Evolutionary conservation across 805 yeast species (phyloP), one percentile per base, ranked within the genome.

Genomic region (Diddensiella santjacobensis): DNA sequence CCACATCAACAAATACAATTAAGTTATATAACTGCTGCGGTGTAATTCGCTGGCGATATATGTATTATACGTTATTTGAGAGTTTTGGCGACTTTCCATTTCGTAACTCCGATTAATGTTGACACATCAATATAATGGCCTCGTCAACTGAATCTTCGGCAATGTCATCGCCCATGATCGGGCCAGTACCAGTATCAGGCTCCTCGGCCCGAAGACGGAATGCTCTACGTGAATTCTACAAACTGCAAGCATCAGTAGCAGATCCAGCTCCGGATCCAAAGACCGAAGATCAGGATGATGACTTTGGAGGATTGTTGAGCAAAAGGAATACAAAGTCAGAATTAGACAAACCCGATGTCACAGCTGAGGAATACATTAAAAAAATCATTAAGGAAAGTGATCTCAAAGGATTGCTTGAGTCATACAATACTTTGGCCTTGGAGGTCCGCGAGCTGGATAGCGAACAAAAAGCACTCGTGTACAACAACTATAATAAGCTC

Each of bases 391-490:
- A 45, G 24, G 43, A 52, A 10, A 50, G 54, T 42, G 55, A 56
- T 22, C 42, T 65, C 11, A 49, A 57, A 31, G 50, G 46, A 4
- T 50, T 67, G 17, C 49, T 64, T 4, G 51, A 53, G 40, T 49
- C 57, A 3, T 63, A 58, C 23, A 59, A 57, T 44, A 55, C 53
- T 44, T 57, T 67, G 30, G 41, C 55, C 18, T 48, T 47, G 24
- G 66, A 66, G 39, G 53, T 62, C 11, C 55, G 61, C 17, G 57
- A 62, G 6, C 58, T 67, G 22, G 65, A 66, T 35, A 60, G 66
- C 47, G 67, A 66, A 31, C 70, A 67, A 44, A 68, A 68, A 52
- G 67, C 70, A 20, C 58, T 67, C 3, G 69, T 67, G 4, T 68
- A 67, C 52, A 65, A 67, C 53, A 67, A 67, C 51, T 67, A 67